A percentile compares a stretch with the other conserved stretches of the same genome.
phyloP scores from a whole-genome alignment of 2,329 filamentous ascomycete genomes.

The Alternaria hordeiaustralica region DNA sequence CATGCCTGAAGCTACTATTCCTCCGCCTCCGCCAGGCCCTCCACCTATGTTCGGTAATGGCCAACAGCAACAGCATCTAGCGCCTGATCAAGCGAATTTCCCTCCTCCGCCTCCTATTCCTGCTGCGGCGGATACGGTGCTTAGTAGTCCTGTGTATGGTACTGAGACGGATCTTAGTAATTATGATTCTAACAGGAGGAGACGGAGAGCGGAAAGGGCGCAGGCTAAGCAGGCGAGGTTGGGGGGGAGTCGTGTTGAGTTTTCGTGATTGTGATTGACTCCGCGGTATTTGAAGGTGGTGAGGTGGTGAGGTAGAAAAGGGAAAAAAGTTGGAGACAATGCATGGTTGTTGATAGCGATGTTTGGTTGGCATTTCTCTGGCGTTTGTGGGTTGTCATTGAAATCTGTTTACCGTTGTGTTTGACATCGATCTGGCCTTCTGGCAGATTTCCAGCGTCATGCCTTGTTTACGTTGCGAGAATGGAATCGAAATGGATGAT shows the following conservation, averaged over 20 bases:
- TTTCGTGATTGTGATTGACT: conserved; percentile 38
- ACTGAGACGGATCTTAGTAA: conserved; percentile 49
- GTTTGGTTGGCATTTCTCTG: neutral
- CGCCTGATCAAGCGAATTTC: conserved; percentile 15
- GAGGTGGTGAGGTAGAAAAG: too few relatives aligned
- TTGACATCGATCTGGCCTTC: neutral
- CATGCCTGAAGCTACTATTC: conserved; percentile 40
- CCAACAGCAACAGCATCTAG: conserved; percentile 3
- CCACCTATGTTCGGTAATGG: conserved; percentile 28
- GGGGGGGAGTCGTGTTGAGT: conserved; percentile 50
- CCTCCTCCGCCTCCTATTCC: conserved; percentile 48
- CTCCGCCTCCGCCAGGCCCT: conserved; percentile 41
- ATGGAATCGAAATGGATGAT: neutral
- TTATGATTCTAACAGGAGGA: conserved; percentile 48
- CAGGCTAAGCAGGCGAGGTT: conserved; percentile 45
- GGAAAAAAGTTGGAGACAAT: neutral
- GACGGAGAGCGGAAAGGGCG: conserved; percentile 49
- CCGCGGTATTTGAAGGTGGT: neutral
- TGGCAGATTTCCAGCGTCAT: neutral
- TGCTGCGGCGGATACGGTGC: conserved; percentile 34
- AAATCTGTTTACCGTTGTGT: too few relatives aligned
- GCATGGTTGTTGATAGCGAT: neutral
- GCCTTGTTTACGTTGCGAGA: neutral
- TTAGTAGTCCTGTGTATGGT: conserved; percentile 47
- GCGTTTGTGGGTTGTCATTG: neutral